These are phyloP conservation scores for Zizania palustris DNA, from an alignment of 202 grass and related monocot species.

Conservation along the genomic window DNA sequence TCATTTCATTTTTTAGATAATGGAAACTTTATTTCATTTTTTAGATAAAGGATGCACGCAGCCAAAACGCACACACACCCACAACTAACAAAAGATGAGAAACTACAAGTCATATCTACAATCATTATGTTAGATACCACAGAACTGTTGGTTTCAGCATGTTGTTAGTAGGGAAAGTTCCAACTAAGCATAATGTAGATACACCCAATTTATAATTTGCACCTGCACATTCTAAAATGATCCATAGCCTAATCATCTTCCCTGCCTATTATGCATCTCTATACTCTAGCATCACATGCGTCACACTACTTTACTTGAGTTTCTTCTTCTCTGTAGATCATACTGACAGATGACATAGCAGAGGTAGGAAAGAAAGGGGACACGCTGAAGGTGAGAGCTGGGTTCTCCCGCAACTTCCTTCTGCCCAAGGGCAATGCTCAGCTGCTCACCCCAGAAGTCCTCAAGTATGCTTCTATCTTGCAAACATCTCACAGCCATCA, in stretches of 20 bases:
- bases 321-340: slow-evolving; percentile 52
- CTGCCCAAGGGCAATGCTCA: slow-evolving; percentile 79
- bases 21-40: too few species aligned
- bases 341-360: slow-evolving; percentile 72
- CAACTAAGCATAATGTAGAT: neutral
- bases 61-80: too few species aligned
- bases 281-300: neutral
- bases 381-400: slow-evolving; percentile 73
- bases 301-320: neutral
- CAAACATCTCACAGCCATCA: neutral
- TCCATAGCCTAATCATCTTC: neutral
- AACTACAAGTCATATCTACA: neutral
- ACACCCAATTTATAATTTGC: neutral
- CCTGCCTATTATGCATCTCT: neutral
- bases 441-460: slow-evolving; percentile 70
- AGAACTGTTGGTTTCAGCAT: neutral
- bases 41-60: too few species aligned
- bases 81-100: too few species aligned
- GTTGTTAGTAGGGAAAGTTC: neutral
- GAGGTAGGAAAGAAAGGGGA: slow-evolving; percentile 74
- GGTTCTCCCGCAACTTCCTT: slow-evolving; percentile 94
- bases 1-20: neutral
- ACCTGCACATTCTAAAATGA: neutral
- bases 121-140: neutral
- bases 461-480: slow-evolving; percentile 60